These are phyloP conservation scores for Sideroxylon spinosum DNA, from an alignment of 179 eudicot species.

Conservation along the genomic window DNA sequence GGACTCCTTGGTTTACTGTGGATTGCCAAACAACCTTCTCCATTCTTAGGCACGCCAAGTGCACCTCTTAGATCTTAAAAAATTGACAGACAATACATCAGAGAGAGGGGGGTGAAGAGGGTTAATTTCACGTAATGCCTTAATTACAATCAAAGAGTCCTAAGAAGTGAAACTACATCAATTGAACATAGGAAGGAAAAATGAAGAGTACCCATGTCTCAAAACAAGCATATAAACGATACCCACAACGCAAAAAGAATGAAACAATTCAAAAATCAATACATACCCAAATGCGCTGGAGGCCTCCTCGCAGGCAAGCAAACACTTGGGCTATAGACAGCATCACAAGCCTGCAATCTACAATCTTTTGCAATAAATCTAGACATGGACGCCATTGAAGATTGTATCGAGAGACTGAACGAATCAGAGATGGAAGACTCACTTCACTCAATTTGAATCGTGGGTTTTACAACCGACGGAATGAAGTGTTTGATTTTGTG, in stretches of 20 bases:
- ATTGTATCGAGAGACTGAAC: slow-evolving; percentile 10
- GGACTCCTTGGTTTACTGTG: slow-evolving; percentile 29
- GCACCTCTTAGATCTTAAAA: slow-evolving; percentile 45
- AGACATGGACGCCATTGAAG: slow-evolving; percentile 55
- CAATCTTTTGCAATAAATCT: slow-evolving; percentile 49
- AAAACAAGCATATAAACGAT: slow-evolving; percentile 9
- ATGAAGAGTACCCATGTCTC: background rate
- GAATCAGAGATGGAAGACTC: background rate
- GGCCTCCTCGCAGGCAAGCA: slow-evolving; percentile 23
- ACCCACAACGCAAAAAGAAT: slow-evolving; percentile 12
- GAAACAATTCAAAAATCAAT: slow-evolving; percentile 10
- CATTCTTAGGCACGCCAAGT: slow-evolving; percentile 29
- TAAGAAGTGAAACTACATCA: background rate
- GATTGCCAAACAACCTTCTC: slow-evolving; percentile 35
- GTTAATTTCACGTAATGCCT: background rate
- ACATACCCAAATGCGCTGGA: slow-evolving; percentile 49
- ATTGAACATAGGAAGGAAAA: slow-evolving; percentile 1
- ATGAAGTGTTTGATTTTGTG: too few relatives aligned
- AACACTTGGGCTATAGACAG: slow-evolving; percentile 36
- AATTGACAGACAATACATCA: slow-evolving; percentile 7
- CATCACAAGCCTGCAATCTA: slow-evolving; percentile 35
- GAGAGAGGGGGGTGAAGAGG: background rate
- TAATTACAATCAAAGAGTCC: background rate
- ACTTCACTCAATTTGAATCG: slow-evolving; percentile 3
- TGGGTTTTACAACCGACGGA: slow-evolving; percentile 3